These are phyloP conservation scores for Binderoboletus segoi DNA, from an alignment of 1,284 basidiomycete species.

Conservation along the genomic window DNA sequence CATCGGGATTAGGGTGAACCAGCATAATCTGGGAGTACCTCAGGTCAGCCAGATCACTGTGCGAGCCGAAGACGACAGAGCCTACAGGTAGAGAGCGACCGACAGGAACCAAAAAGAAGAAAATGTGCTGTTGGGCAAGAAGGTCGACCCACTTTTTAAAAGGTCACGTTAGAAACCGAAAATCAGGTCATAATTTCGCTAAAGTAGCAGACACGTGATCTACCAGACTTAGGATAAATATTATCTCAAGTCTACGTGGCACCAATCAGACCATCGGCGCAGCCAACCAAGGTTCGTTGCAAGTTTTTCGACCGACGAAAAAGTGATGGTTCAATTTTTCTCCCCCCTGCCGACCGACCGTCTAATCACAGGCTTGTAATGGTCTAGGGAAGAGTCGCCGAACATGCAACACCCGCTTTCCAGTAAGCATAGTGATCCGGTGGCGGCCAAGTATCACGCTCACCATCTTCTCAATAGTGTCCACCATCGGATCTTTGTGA, in stretches of 20 bases:
- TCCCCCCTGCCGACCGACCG: too few relatives aligned
- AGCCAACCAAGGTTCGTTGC: too few relatives aligned
- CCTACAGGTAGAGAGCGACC: slow-evolving; percentile 1
- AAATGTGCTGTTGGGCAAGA: not conserved
- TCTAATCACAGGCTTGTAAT: too few relatives aligned
- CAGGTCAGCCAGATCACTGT: not conserved
- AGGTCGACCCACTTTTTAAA: slow-evolving; percentile 17
- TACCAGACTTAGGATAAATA: too few relatives aligned
- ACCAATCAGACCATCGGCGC: too few relatives aligned
- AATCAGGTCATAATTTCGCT: slow-evolving; percentile 22
- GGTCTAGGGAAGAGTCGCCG: too few relatives aligned
- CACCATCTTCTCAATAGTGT: slow-evolving; percentile 9
- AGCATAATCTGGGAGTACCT: slow-evolving; percentile 10
- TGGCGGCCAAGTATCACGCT: slow-evolving; percentile 9
- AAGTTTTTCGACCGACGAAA: too few relatives aligned
- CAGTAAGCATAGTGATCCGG: slow-evolving; percentile 18
- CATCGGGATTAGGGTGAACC: slow-evolving; percentile 50
- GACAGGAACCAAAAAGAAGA: not conserved
- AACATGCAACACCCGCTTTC: too few relatives aligned
- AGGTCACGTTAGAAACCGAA: not conserved
- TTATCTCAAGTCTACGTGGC: too few relatives aligned
- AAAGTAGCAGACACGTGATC: slow-evolving; percentile 10
- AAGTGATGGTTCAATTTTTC: too few relatives aligned
- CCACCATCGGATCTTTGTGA: slow-evolving; percentile 15
- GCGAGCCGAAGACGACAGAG: not conserved